phyloP scores from a whole-genome alignment of 169 alveolate genomes.

The Eimeria necatrix region DNA sequence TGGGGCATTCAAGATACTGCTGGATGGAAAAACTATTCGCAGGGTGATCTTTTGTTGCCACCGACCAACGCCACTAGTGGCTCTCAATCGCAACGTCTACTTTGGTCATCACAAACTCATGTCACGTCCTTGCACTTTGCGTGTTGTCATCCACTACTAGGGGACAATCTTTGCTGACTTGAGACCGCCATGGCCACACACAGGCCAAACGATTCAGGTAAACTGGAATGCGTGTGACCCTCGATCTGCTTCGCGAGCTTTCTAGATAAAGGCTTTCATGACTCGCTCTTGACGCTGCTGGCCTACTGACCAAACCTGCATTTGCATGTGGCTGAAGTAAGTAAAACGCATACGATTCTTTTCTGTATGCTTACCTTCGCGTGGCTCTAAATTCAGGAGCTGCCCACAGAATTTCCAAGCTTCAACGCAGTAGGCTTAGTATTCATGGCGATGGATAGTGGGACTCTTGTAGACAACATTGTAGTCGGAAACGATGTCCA shows the following conservation, averaged over 20 bases:
- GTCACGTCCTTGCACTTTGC: neutral
- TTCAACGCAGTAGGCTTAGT: constrained; percentile 58
- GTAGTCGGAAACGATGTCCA: neutral
- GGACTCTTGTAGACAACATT: constrained; percentile 49
- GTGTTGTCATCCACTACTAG: neutral
- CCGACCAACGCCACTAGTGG: no score
- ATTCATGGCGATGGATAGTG: constrained; percentile 59
- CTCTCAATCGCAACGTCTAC: no score
- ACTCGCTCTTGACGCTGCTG: no score
- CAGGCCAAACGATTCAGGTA: constrained; percentile 12
- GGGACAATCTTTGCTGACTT: constrained; percentile 30
- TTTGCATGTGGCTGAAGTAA: neutral
- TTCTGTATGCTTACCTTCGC: neutral
- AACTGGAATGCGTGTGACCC: neutral
- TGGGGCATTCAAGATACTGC: constrained; percentile 41
- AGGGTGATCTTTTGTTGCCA: neutral
- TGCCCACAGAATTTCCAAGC: neutral
- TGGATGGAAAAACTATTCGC: constrained; percentile 43
- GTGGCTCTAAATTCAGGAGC: neutral
- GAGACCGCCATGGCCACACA: constrained; percentile 49
- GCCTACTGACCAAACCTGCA: neutral
- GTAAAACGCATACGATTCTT: neutral
- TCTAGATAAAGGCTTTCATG: no score
- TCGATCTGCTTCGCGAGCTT: neutral
- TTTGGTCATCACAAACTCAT: no score